Percentiles rank a stretch among this genome's conserved stretches.
These are phyloP conservation scores for Cytospora paraplurivora DNA, from an alignment of 2,329 filamentous ascomycete species.

Conservation along the genomic window DNA sequence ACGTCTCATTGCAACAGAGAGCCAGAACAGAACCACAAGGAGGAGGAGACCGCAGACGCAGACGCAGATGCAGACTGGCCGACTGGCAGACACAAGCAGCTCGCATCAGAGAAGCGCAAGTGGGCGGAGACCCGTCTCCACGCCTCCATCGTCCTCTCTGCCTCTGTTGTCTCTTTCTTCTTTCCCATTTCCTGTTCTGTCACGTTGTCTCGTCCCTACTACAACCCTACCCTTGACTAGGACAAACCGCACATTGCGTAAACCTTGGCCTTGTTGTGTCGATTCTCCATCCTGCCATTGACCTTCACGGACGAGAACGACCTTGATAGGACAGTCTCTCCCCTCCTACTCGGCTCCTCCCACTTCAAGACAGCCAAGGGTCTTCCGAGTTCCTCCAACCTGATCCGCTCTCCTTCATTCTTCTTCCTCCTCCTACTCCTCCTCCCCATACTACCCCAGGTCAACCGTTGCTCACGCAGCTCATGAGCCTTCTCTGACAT, in stretches of 20 bases:
- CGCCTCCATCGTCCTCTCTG: slow-evolving; percentile 24
- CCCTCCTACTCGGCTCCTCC: neutral
- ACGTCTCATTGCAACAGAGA: slow-evolving; percentile 25
- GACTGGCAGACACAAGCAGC: slow-evolving; percentile 13
- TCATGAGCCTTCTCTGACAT: slow-evolving; percentile 42
- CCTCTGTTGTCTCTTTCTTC: slow-evolving; percentile 26
- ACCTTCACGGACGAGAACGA: slow-evolving; percentile 17
- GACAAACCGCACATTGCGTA: slow-evolving; percentile 23
- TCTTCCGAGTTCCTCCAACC: slow-evolving; percentile 26
- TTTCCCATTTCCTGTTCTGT: slow-evolving; percentile 39
- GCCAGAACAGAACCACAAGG: slow-evolving; percentile 13
- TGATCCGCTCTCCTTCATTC: slow-evolving; percentile 28
- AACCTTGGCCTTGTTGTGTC: slow-evolving; percentile 17
- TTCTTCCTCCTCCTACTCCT: slow-evolving; percentile 30
- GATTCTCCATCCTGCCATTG: neutral
- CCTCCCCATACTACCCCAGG: slow-evolving; percentile 32
- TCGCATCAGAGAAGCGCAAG: slow-evolving; percentile 21
- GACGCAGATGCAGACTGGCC: slow-evolving; percentile 7
- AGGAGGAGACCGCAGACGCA: slow-evolving; percentile 20
- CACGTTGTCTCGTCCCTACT: slow-evolving; percentile 28
- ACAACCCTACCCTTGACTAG: slow-evolving; percentile 38
- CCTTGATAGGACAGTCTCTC: slow-evolving; percentile 8
- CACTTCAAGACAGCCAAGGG: slow-evolving; percentile 13
- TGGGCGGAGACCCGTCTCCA: slow-evolving; percentile 21
- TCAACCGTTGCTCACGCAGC: slow-evolving; percentile 32